These are phyloP conservation scores for Fusarium sacchari DNA, from an alignment of 2,329 filamentous ascomycete genomes.

Conservation along the genomic window DNA sequence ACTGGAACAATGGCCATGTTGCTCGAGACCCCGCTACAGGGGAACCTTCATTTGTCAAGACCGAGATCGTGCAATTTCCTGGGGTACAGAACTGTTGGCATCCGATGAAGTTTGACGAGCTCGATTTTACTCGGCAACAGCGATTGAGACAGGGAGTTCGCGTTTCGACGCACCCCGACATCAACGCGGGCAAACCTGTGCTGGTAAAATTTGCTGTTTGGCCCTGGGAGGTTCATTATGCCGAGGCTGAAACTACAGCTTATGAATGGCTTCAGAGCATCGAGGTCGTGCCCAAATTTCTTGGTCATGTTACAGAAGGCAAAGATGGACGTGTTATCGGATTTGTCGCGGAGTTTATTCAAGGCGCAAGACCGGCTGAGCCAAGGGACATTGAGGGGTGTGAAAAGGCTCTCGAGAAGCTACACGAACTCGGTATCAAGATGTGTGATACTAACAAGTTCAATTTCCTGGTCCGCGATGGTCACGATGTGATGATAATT, in stretches of 20 bases:
- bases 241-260: slow-evolving; percentile 41
- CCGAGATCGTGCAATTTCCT: slow-evolving; percentile 31
- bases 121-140: slow-evolving; percentile 38
- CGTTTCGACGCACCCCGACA: slow-evolving; percentile 37
- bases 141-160: slow-evolving; percentile 40
- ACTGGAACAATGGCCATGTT: slow-evolving; percentile 40
- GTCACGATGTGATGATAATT: slow-evolving; percentile 31
- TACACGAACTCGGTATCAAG: slow-evolving; percentile 45
- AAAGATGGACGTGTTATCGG: slow-evolving; percentile 40
- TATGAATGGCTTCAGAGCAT: slow-evolving; percentile 43
- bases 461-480: slow-evolving; percentile 44
- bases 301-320: slow-evolving; percentile 45
- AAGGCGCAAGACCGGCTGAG: slow-evolving; percentile 35
- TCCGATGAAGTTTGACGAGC: slow-evolving; percentile 37
- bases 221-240: slow-evolving; percentile 41
- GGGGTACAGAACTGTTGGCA: slow-evolving; percentile 37
- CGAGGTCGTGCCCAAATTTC: slow-evolving; percentile 42
- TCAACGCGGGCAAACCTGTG: slow-evolving; percentile 32
- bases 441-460: slow-evolving; percentile 45
- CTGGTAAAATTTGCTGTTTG: slow-evolving; percentile 43
- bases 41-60: slow-evolving; percentile 28
- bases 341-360: slow-evolving; percentile 40
- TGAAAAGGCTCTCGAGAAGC: slow-evolving; percentile 32
- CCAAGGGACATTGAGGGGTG: slow-evolving; percentile 38
- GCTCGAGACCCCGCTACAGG: slow-evolving; percentile 31